These are phyloP conservation scores for Rhizophora apiculata DNA, from an alignment of 345 rosid species.

Conservation along the genomic window DNA sequence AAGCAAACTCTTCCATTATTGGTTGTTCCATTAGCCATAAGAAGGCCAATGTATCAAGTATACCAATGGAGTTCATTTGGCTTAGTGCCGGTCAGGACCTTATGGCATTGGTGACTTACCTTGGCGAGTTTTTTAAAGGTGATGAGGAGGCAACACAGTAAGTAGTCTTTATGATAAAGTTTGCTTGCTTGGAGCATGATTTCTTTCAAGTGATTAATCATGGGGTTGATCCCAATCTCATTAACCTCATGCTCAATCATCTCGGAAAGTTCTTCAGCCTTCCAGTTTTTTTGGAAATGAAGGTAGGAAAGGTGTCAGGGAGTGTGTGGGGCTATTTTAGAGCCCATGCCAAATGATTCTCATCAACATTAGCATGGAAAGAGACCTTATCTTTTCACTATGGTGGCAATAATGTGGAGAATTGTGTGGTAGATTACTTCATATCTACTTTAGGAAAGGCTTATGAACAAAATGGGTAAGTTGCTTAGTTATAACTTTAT, in stretches of 20 bases:
- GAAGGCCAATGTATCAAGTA: constrained; percentile 5
- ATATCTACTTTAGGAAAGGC: constrained; percentile 32
- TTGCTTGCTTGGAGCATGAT: constrained; percentile 57
- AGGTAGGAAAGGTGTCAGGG: constrained; percentile 25
- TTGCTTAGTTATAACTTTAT: too few species aligned
- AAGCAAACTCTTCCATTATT: not conserved
- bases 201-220: constrained; percentile 66
- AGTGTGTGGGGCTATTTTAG: constrained; percentile 41
- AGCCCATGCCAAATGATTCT: constrained; percentile 44
- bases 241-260: constrained; percentile 26
- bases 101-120: constrained; percentile 41
- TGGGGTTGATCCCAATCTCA: constrained; percentile 41
- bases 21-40: constrained; percentile 26
- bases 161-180: constrained; percentile 32
- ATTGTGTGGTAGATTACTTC: constrained; percentile 33
- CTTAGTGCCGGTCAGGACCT: constrained; percentile 37
- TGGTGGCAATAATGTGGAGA: not conserved
- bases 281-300: constrained; percentile 26
- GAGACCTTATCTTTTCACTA: constrained; percentile 49
- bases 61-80: constrained; percentile 45
- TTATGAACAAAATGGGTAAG: constrained; percentile 41
- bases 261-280: constrained; percentile 38
- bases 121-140: constrained; percentile 41
- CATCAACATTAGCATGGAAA: constrained; percentile 65
- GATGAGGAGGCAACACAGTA: constrained; percentile 27